Percentiles rank a stretch among this genome's conserved stretches.
phyloP scores from a whole-genome alignment of 371 early-diverging fungal species.

The Mucor racemosus region DNA sequence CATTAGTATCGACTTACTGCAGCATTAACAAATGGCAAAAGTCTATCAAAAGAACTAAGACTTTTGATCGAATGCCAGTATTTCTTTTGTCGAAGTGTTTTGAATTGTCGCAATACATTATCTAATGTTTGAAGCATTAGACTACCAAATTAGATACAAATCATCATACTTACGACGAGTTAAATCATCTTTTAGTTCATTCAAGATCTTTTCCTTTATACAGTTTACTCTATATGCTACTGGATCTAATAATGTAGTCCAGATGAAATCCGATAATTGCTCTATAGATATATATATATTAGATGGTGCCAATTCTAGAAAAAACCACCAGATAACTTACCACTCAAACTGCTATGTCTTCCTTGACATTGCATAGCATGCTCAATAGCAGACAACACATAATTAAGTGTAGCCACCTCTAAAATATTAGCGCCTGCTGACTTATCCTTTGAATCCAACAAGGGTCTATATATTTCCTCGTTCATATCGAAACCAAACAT shows the following conservation, averaged over 20 bases:
- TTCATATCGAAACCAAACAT: slow-evolving; percentile 53
- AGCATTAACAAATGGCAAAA: slow-evolving; percentile 52
- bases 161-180: slow-evolving; percentile 31
- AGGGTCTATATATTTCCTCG: slow-evolving; percentile 47
- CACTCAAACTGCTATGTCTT: slow-evolving; percentile 23
- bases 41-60: slow-evolving; percentile 46
- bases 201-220: slow-evolving; percentile 24
- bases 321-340: slow-evolving; percentile 19
- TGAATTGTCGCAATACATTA: slow-evolving; percentile 41
- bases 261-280: slow-evolving; percentile 40
- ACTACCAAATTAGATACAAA: neutral
- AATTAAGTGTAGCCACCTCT: slow-evolving; percentile 47
- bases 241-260: slow-evolving; percentile 52
- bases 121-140: slow-evolving; percentile 19
- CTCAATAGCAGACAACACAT: slow-evolving; percentile 41
- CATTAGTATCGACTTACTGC: slow-evolving; percentile 28
- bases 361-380: slow-evolving; percentile 41
- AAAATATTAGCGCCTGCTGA: slow-evolving; percentile 43
- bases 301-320: neutral
- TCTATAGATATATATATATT: slow-evolving; percentile 20
- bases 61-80: slow-evolving; percentile 63
- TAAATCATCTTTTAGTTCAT: slow-evolving; percentile 32
- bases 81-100: slow-evolving; percentile 54
- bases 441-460: slow-evolving; percentile 34
- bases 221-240: slow-evolving; percentile 41